phyloP scores from a whole-genome alignment of 176 grass and related monocot species.

The Pharus latifolius region DNA sequence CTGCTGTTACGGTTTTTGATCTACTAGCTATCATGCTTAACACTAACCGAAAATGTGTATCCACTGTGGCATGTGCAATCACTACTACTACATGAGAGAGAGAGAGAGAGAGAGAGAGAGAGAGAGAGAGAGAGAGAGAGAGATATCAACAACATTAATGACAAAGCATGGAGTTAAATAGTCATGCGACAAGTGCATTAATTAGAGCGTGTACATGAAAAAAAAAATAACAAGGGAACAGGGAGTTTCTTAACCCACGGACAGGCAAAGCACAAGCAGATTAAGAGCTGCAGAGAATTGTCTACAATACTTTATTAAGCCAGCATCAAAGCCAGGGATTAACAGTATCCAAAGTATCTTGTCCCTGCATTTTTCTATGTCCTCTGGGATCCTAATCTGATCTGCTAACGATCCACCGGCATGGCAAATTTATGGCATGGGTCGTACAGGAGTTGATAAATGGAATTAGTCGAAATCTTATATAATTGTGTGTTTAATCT shows the following conservation, averaged over 20 bases:
- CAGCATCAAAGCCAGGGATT: slow-evolving; percentile 21
- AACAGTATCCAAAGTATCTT: slow-evolving; percentile 23
- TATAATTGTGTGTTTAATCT: too few species aligned
- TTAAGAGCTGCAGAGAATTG: slow-evolving; percentile 21
- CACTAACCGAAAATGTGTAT: not conserved
- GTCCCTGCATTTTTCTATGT: not conserved
- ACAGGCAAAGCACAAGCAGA: not conserved
- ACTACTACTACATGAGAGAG: too few species aligned
- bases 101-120: not conserved
- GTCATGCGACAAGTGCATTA: not conserved
- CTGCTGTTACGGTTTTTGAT: not conserved
- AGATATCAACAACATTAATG: slow-evolving; percentile 23
- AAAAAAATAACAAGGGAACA: not conserved
- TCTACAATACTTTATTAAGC: not conserved
- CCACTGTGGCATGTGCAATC: not conserved
- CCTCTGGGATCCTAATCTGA: not conserved
- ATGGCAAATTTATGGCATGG: too few species aligned
- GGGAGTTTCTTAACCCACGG: not conserved
- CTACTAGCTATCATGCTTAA: not conserved
- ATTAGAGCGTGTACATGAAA: slow-evolving; percentile 11
- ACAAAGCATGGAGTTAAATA: not conserved
- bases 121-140: not conserved
- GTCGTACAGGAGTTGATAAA: too few species aligned
- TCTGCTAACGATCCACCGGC: not conserved
- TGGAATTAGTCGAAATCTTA: too few species aligned